Percentiles rank a stretch among this genome's conserved stretches.
These are phyloP conservation scores for Nannochloris sp. DNA, from an alignment of 139 green algal species.

Conservation along the genomic window DNA sequence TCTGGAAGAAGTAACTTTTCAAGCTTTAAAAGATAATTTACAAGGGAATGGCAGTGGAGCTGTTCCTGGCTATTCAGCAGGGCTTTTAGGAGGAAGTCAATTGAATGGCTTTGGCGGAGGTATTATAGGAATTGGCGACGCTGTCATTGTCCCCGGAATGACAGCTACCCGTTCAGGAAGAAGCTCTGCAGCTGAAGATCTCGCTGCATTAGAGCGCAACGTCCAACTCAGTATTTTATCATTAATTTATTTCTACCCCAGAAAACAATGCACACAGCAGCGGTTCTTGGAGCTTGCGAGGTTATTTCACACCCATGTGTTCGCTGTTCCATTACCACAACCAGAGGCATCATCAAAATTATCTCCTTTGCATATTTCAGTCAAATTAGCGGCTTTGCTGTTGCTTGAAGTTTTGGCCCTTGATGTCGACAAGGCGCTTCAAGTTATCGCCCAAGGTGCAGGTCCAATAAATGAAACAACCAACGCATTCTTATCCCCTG, in stretches of 20 bases:
- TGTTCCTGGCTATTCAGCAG: too few species aligned
- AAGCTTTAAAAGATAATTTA: not conserved
- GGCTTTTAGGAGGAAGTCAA: too few species aligned
- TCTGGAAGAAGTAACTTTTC: conserved; percentile 18
- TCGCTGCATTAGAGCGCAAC: conserved; percentile 29
- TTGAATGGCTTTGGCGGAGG: too few species aligned
- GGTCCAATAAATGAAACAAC: not conserved
- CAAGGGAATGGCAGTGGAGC: not conserved
- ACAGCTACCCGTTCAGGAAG: not conserved
- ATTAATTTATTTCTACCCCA: conserved; percentile 46
- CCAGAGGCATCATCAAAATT: too few species aligned
- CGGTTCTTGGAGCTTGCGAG: conserved; percentile 34
- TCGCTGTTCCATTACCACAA: too few species aligned
- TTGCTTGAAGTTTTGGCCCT: conserved; percentile 44
- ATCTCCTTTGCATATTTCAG: not conserved
- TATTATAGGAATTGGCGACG: not conserved
- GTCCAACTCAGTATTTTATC: conserved; percentile 46
- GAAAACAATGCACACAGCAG: conserved; percentile 36
- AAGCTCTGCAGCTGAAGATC: not conserved
- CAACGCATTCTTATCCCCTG: conserved; percentile 14
- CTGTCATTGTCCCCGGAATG: not conserved
- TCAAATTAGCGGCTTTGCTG: conserved; percentile 37
- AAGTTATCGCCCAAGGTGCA: conserved; percentile 1
- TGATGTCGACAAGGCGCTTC: conserved; percentile 15
- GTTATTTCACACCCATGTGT: conserved; percentile 34